Base-by-base conservation (phyloP, 192 early-diverging fungal species). In the Lunasporangiospora selenospora region DNA sequence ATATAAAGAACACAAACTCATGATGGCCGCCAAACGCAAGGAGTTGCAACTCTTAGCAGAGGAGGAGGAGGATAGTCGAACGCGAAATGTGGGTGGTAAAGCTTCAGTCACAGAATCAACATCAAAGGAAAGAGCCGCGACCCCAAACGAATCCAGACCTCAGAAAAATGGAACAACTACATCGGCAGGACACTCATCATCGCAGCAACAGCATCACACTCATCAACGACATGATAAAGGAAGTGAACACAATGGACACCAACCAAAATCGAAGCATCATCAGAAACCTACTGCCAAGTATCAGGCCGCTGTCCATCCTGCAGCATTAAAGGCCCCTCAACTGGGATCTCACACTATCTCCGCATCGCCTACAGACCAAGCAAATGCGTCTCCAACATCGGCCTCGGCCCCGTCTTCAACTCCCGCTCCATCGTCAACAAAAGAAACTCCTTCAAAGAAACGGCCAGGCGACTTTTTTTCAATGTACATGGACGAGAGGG, bases 401-500 rank as follows among this genome's bases (percentile, higher is more conserved):
- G 26, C 34, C 0, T 5, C 30, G 6, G 32, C 21, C 15, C 16
- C 27, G 4, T 30, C 46, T 12, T 23, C 45, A 47, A 41, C 33
- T 33, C 16, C 53, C n/a, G 9, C 45, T n/a, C 38, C 65, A 10
- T 40, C 9, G 42, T 8, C 41, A 12, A 18, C 29, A 49, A 16
- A 26, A 16, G 31, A 21, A 13, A 31, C 43, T 1, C 12, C 18
- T 16, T 30, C 13, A 23, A 73, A 63, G 57, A 76, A 73, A 24
- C 27, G 54, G 4, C 60, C 66, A 8, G 67, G 73, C 13, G 82
- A 83, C 21, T 83, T 83, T 31, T 65, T 83, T 42, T 79, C 77
- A 5, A 79, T 67, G 63, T 83, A 81, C 57, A 59, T 83, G 47
- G 71, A 63, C 13, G 79, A 83, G 46, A 50, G 82, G 10, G 69